Evolutionary conservation across 2,329 filamentous ascomycete species (phyloP), one percentile per base, ranked within the genome.

Genomic region (Cryoendolithus antarcticus): DNA sequence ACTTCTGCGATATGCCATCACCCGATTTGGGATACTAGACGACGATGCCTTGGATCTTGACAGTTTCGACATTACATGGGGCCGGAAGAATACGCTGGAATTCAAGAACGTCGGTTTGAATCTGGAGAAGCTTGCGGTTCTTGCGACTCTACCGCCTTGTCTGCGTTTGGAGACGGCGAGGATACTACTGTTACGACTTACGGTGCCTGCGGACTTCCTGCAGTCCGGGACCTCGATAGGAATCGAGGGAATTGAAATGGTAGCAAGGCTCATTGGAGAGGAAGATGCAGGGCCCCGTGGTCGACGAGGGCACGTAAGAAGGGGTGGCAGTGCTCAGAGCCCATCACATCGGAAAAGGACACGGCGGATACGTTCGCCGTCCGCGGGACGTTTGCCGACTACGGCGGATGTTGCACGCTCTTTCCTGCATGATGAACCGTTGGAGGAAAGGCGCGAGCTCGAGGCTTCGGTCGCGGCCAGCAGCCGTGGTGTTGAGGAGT

Each of bases 171-270:
- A 75, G 38, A 80, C 77, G 56, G 88, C 89, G 41, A 79, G 77
- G 47, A 76, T 94, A 38, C 65, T 82, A 2, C 69, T 82, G 5
- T 73, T 96, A 15, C 81, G 82, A 52, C 67, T 95, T 39, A 93
- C 82, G 6, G 72, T 96, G 37, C 86, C 89, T 9, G 80, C 91
- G 57, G 85, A 95, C 60, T 80, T 95, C 48, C 86, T 88, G 59
- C 81, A 77, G 38, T 88, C 81, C 49, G 80, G 85, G 21, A 93
- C 96, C 56, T 69, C 74, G 24, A 75, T 89, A 51, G 83, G 94
- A 55, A 72, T 89, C 13, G 77, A 89, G 50, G 86, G 86, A 12
- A 75, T 95, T 44, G 75, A 88, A 48, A 71, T 93, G 27, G 72
- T 77, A 10, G 46, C 53, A 10, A 42, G 32, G 4, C 36, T 58